Conservation (phyloP, 306 rosid genomes). For the Cercis canadensis region DNA sequence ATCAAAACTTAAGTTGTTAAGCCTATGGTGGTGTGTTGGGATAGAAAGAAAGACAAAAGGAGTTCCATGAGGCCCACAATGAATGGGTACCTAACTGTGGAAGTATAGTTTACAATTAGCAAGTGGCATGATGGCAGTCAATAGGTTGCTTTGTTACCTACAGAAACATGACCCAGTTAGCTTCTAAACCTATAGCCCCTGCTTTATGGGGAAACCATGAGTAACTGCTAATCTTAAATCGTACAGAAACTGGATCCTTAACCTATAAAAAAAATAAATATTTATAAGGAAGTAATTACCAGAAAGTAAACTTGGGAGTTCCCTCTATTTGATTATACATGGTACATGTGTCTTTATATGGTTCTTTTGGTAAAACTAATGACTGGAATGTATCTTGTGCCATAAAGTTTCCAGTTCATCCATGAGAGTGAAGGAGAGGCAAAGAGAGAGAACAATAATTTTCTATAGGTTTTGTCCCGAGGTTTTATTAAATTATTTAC, state of each 20-base stretch:
- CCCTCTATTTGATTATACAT: neutral
- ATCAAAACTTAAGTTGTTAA: neutral
- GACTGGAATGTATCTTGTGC: neutral
- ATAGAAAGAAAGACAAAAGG: neutral
- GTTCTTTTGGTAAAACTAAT: neutral
- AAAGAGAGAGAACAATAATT: too few relatives aligned
- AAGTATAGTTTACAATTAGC: neutral
- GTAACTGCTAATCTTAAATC: neutral
- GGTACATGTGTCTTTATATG: neutral
- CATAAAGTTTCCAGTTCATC: neutral
- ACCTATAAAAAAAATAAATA: neutral
- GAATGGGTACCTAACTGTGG: neutral
- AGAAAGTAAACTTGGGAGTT: neutral
- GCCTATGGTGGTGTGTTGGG: neutral
- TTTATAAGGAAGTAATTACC: neutral
- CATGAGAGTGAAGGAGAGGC: neutral
- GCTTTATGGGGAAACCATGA: neutral
- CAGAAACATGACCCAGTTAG: neutral
- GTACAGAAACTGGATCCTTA: neutral
- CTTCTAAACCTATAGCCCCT: neutral
- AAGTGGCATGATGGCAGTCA: neutral
- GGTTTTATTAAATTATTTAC: too few relatives aligned
- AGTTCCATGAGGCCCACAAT: neutral
- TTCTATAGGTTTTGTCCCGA: too few relatives aligned
- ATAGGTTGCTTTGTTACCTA: neutral